These are phyloP conservation scores for Zopfochytrium polystomum DNA, from an alignment of 371 early-diverging fungal species.

Conservation along the genomic window DNA sequence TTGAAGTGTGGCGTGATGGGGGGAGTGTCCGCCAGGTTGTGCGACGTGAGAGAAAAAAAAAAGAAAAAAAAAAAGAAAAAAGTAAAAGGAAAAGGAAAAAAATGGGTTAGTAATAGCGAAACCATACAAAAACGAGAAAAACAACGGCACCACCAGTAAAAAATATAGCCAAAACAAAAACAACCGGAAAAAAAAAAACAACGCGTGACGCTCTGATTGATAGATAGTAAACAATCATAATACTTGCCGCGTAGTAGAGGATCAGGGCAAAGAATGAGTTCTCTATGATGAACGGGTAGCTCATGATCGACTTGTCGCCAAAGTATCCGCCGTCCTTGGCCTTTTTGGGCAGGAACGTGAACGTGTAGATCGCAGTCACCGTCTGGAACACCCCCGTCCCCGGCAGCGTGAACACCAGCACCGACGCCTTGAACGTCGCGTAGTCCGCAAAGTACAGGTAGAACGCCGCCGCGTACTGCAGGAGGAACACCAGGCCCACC, in stretches of 20 bases:
- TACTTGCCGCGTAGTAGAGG: constrained; percentile 16
- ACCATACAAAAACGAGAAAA: neutral
- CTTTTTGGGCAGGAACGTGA: constrained; percentile 30
- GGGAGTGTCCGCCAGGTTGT: no score
- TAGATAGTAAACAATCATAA: neutral
- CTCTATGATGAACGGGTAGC: constrained; percentile 23
- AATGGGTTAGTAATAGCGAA: no score
- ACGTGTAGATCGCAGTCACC: constrained; percentile 26
- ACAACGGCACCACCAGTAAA: neutral
- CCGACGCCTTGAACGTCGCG: constrained; percentile 15
- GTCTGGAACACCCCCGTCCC: constrained; percentile 25
- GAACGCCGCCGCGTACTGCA: constrained; percentile 25
- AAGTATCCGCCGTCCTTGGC: constrained; percentile 22
- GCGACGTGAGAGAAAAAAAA: no score
- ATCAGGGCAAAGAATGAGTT: constrained; percentile 31
- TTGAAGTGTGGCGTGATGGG: no score
- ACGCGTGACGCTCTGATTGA: neutral
- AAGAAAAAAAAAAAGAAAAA: no score
- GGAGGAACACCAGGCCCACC: constrained; percentile 18
- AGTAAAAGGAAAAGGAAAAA: no score
- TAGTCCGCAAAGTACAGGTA: constrained; percentile 23
- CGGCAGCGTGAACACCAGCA: constrained; percentile 26
- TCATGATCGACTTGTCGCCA: constrained; percentile 25
- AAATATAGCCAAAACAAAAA: no score
- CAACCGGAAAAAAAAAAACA: no score